Evolutionary conservation across 2,329 filamentous ascomycete species (phyloP).

Genomic region (Penicillium capsulatum): DNA sequence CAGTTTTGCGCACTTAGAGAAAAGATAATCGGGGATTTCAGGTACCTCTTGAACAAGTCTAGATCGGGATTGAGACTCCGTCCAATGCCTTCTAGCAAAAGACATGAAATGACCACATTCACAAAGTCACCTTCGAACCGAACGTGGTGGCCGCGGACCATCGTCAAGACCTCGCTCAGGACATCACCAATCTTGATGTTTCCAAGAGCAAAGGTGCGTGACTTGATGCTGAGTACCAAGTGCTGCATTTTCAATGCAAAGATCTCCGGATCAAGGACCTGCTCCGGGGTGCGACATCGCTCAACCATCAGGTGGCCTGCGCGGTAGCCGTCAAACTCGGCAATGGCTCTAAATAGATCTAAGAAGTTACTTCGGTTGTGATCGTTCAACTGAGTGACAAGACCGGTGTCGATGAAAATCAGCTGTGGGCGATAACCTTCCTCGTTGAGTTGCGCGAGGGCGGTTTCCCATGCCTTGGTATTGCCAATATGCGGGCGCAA

Average conservation of each 20-base stretch:
- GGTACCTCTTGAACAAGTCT: constrained; percentile 73
- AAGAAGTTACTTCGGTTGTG: constrained; percentile 86
- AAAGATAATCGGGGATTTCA: constrained; percentile 4
- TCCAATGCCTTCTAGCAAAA: constrained; percentile 91
- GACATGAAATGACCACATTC: constrained; percentile 92
- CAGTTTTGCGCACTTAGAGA: constrained; percentile 1
- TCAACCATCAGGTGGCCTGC: constrained; percentile 95
- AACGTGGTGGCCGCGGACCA: constrained; percentile 91
- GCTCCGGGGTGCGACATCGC: constrained; percentile 84
- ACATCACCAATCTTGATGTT: constrained; percentile 97
- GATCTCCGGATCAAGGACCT: constrained; percentile 81
- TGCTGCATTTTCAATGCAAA: constrained; percentile 98
- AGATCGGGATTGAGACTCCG: constrained; percentile 78
- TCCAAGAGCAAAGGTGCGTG: constrained; percentile 81
- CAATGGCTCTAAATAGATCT: constrained; percentile 90
- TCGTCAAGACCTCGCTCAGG: constrained; percentile 78
- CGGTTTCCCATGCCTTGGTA: constrained; percentile 65
- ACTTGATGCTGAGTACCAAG: constrained; percentile 85
- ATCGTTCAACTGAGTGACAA: constrained; percentile 88
- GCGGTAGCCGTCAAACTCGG: constrained; percentile 95
- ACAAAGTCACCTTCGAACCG: constrained; percentile 95
- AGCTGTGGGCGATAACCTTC: constrained; percentile 92
- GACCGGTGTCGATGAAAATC: constrained; percentile 94
- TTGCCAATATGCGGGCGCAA: constrained; percentile 70
- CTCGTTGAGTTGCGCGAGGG: constrained; percentile 70